Conservation (phyloP, 2,329 filamentous ascomycete genomes). For the Trichoderma atrobrunneum region DNA sequence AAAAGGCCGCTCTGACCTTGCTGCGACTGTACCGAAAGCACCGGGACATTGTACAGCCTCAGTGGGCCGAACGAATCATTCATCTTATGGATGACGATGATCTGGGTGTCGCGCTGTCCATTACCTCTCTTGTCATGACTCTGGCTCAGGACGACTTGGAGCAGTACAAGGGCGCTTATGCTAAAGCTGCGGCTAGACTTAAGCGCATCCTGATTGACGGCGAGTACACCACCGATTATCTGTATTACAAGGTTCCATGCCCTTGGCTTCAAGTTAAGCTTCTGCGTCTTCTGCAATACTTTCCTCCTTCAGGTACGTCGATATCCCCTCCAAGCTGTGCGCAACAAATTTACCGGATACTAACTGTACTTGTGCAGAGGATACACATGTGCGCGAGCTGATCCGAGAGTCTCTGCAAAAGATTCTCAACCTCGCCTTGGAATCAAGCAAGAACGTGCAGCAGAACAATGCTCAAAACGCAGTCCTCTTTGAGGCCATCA, state of each 20-base stretch:
- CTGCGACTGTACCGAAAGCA: slow-evolving; percentile 92
- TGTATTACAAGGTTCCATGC: slow-evolving; percentile 99
- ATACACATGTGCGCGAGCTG: slow-evolving; percentile 85
- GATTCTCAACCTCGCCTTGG: slow-evolving; percentile 86
- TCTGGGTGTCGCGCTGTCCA: slow-evolving; percentile 89
- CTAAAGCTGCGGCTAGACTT: slow-evolving; percentile 84
- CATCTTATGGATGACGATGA: slow-evolving; percentile 98
- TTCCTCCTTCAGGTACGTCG: slow-evolving; percentile 78
- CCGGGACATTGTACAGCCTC: slow-evolving; percentile 87
- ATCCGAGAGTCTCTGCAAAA: slow-evolving; percentile 88
- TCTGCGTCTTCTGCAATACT: slow-evolving; percentile 88
- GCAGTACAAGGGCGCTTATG: slow-evolving; percentile 89
- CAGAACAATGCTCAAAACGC: slow-evolving; percentile 99
- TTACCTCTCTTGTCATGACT: slow-evolving; percentile 93
- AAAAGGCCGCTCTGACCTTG: slow-evolving; percentile 93
- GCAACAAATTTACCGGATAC: neutral
- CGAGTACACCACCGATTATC: slow-evolving; percentile 85
- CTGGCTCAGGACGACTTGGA: slow-evolving; percentile 92
- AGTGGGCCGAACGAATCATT: slow-evolving; percentile 97
- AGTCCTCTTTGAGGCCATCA: slow-evolving; percentile 96
- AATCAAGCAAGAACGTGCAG: slow-evolving; percentile 96
- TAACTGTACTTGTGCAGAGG: slow-evolving; percentile 57
- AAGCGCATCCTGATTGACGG: slow-evolving; percentile 89
- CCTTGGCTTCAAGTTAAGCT: slow-evolving; percentile 98
- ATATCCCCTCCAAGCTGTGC: neutral